These are phyloP conservation scores for Prunus mume DNA, from an alignment of 306 rosid species.

Conservation along the genomic window DNA sequence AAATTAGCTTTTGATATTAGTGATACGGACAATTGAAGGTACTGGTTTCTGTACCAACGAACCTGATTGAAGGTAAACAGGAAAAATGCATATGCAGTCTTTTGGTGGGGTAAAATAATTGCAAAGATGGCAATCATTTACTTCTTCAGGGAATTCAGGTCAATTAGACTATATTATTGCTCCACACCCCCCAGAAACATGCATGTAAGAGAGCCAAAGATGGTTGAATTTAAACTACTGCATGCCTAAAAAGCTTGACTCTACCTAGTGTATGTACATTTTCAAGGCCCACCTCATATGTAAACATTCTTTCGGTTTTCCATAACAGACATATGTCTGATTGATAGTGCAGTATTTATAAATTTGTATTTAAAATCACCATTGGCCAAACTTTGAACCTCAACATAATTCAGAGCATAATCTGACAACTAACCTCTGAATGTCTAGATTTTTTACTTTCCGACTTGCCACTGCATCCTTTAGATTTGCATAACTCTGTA, in stretches of 20 bases:
- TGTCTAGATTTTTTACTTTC: constrained; percentile 67
- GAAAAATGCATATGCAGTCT: not conserved
- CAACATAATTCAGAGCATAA: not conserved
- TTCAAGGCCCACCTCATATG: too few relatives aligned
- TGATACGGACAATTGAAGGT: not conserved
- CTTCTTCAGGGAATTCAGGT: not conserved
- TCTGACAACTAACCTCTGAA: constrained; percentile 69
- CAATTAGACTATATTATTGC: not conserved
- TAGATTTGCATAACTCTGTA: constrained; percentile 76
- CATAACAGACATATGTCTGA: not conserved
- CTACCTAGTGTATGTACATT: not conserved
- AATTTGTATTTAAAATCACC: not conserved
- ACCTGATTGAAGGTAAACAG: not conserved
- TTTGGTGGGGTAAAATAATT: not conserved
- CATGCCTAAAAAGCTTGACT: not conserved
- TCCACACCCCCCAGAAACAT: too few relatives aligned
- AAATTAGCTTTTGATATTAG: constrained; percentile 5
- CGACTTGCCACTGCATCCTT: constrained; percentile 78
- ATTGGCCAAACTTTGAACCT: not conserved
- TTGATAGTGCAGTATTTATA: not conserved
- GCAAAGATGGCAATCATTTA: not conserved
- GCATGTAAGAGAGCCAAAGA: too few relatives aligned
- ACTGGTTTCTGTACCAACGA: not conserved
- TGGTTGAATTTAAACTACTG: too few relatives aligned
- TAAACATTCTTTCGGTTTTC: not conserved